Evolutionary conservation across 2,329 filamentous ascomycete genomes (phyloP).

Genomic region (Monosporascus sp.): DNA sequence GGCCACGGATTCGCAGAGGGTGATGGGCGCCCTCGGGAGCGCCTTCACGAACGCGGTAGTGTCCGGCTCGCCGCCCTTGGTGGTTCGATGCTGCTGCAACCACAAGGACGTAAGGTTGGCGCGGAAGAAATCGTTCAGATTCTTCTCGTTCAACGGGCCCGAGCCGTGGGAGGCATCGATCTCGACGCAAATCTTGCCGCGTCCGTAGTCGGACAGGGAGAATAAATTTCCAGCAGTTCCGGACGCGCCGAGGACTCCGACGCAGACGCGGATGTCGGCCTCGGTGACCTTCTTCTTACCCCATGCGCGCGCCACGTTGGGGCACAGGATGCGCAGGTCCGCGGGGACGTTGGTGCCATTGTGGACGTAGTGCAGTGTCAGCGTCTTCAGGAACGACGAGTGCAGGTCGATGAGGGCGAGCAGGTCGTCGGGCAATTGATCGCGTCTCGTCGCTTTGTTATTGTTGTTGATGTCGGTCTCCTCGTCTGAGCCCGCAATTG

Average conservation of each 20-base stretch:
- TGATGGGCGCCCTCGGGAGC: conserved; percentile 51
- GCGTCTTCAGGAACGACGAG: conserved; percentile 60
- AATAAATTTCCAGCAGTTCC: conserved; percentile 17
- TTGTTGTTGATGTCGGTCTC: conserved; percentile 21
- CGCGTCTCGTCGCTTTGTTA: conserved; percentile 6
- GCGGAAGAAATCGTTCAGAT: conserved; percentile 50
- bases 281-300: conserved; percentile 62
- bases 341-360: conserved; percentile 57
- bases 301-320: conserved; percentile 63
- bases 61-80: conserved; percentile 25
- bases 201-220: conserved; percentile 35
- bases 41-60: conserved; percentile 45
- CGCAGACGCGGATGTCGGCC: conserved; percentile 59
- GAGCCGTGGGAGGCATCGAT: conserved; percentile 34
- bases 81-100: conserved; percentile 22
- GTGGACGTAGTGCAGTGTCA: conserved; percentile 65
- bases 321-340: conserved; percentile 56
- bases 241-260: conserved; percentile 52
- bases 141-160: conserved; percentile 41
- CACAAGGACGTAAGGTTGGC: conserved; percentile 43
- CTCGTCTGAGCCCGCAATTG: conserved; percentile 31
- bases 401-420: conserved; percentile 59
- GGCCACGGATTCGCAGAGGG: conserved; percentile 42
- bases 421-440: conserved; percentile 44
- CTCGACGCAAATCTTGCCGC: conserved; percentile 51